A percentile compares a stretch with the other conserved stretches of the same genome.
Evolutionary conservation across 2,329 filamentous ascomycete genomes (phyloP).

Genomic region (Cladosporium sphaerospermum): DNA sequence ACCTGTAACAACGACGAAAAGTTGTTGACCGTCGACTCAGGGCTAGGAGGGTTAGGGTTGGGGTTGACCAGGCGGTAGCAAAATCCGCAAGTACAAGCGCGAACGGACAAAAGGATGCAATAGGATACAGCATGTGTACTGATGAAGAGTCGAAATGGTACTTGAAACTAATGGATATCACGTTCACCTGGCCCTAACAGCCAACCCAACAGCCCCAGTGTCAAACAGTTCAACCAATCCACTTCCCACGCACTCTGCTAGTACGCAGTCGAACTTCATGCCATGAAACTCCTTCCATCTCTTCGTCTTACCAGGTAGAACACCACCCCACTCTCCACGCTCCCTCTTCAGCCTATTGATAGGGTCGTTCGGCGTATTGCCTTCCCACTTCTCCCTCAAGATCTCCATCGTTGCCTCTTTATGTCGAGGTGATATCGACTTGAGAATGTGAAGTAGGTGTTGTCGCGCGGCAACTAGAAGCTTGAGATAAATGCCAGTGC

Average conservation of each 20-base stretch:
- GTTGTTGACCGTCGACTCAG: no score
- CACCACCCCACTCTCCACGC: constrained; percentile 51
- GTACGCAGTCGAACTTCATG: constrained; percentile 62
- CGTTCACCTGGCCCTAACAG: constrained; percentile 42
- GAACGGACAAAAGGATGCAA: no score
- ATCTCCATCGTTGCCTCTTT: constrained; percentile 57
- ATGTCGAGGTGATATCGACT: constrained; percentile 49
- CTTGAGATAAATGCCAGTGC: constrained; percentile 61
- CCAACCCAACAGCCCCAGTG: constrained; percentile 66
- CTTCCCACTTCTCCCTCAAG: constrained; percentile 65
- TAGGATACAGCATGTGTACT: no score
- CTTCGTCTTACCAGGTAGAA: constrained; percentile 55
- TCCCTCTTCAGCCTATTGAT: constrained; percentile 44
- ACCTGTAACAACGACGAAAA: no score
- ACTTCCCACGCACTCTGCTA: constrained; percentile 64
- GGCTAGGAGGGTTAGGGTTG: no score
- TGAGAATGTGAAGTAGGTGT: constrained; percentile 56
- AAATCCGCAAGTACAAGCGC: no score
- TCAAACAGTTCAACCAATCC: constrained; percentile 69
- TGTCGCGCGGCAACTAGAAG: constrained; percentile 55
- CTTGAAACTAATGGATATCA: neutral
- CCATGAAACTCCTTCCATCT: constrained; percentile 69
- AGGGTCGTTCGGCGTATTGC: constrained; percentile 49
- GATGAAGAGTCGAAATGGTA: no score
- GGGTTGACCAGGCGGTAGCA: no score